Conservation (phyloP, 257 asterid genomes). For the Gynochthodes officinalis region DNA sequence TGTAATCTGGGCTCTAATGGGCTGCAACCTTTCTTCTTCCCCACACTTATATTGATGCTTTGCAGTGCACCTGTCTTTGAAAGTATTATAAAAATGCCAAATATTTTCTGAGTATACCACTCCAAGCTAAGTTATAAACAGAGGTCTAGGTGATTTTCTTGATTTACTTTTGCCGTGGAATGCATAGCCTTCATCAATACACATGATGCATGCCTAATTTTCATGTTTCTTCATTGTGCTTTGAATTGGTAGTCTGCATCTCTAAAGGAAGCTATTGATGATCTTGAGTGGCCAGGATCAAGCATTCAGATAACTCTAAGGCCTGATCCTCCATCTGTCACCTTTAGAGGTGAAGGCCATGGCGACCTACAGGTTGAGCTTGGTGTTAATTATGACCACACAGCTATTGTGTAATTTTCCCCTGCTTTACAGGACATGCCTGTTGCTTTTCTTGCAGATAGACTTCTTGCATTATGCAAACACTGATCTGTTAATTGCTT, state of each 20-base stretch:
- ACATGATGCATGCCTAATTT: background rate
- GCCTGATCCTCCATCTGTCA: slow-evolving; percentile 81
- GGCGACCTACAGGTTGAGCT: slow-evolving; percentile 85
- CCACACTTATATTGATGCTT: background rate
- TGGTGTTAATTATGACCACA: background rate
- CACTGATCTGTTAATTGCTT: slow-evolving; percentile 75
- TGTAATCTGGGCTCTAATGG: background rate
- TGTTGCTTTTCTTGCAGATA: slow-evolving; percentile 51
- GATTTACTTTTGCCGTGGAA: background rate
- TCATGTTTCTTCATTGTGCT: slow-evolving; percentile 11
- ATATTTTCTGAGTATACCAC: background rate
- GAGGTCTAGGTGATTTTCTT: too few species aligned
- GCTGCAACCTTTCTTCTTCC: background rate
- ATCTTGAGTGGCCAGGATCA: slow-evolving; percentile 99
- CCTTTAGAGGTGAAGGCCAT: slow-evolving; percentile 90
- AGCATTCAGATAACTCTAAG: slow-evolving; percentile 70
- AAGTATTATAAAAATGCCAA: background rate
- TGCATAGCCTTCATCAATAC: background rate
- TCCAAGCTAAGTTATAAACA: background rate
- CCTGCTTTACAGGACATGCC: background rate
- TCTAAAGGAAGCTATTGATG: slow-evolving; percentile 94
- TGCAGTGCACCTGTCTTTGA: background rate
- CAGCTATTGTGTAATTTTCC: background rate
- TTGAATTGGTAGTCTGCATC: slow-evolving; percentile 71
- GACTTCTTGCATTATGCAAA: slow-evolving; percentile 74